These are phyloP conservation scores for Aspergillus wentii DNA, from an alignment of 495 filamentous ascomycete genomes.

Conservation along the genomic window DNA sequence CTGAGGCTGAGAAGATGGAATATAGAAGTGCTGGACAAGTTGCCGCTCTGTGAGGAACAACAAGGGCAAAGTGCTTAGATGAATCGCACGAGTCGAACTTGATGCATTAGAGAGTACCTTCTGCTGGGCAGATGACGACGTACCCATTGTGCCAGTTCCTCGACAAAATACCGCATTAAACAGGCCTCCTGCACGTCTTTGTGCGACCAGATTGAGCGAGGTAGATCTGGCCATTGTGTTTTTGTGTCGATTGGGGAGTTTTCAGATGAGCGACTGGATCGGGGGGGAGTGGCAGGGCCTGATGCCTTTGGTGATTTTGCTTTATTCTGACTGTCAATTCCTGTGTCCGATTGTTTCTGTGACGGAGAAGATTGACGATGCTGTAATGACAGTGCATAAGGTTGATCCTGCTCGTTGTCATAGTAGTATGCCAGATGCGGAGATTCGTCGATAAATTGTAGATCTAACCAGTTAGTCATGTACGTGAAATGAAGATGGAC, in stretches of 20 bases:
- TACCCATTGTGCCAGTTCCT: constrained; percentile 5
- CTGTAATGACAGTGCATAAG: too few species aligned
- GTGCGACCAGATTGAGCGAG: constrained; percentile 1
- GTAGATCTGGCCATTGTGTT: not conserved
- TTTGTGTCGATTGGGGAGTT: not conserved
- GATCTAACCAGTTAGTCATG: not conserved
- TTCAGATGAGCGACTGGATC: not conserved
- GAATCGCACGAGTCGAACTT: constrained; percentile 14
- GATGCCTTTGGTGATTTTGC: not conserved
- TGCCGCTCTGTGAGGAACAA: constrained; percentile 5
- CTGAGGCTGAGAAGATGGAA: constrained; percentile 8
- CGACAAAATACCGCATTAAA: constrained; percentile 5
- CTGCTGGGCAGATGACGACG: not conserved
- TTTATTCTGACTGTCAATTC: not conserved
- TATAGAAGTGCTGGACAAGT: constrained; percentile 8
- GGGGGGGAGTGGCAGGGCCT: not conserved
- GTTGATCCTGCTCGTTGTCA: too few species aligned
- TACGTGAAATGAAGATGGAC: not conserved
- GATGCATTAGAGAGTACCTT: not conserved
- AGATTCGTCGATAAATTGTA: not conserved
- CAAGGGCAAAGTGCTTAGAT: constrained; percentile 4
- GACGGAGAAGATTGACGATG: too few species aligned
- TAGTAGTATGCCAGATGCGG: too few species aligned
- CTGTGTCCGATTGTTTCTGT: too few species aligned
- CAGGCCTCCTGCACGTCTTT: constrained; percentile 2